These are phyloP conservation scores for Lathyrus sativus DNA, from an alignment of 306 rosid species.

Conservation along the genomic window DNA sequence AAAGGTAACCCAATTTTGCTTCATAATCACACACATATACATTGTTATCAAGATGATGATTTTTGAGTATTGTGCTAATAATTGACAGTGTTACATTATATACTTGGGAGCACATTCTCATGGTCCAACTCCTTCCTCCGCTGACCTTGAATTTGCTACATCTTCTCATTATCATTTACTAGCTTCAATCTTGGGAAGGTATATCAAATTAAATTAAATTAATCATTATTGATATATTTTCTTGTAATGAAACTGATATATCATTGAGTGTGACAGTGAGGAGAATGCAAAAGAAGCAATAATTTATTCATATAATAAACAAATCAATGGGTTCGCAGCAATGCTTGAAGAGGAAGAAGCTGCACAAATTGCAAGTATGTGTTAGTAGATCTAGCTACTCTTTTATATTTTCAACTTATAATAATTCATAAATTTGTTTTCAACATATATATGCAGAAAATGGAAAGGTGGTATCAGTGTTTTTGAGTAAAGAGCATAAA, in stretches of 20 bases:
- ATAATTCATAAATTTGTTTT: not conserved
- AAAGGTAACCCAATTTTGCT: slow-evolving; percentile 23
- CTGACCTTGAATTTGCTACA: slow-evolving; percentile 44
- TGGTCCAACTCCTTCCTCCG: slow-evolving; percentile 42
- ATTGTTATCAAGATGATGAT: not conserved
- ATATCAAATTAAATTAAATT: not conserved
- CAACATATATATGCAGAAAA: slow-evolving; percentile 32
- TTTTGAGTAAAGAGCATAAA: slow-evolving; percentile 53
- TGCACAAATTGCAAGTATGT: slow-evolving; percentile 48
- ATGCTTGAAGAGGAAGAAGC: slow-evolving; percentile 47
- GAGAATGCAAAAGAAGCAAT: slow-evolving; percentile 48
- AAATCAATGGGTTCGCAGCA: slow-evolving; percentile 48
- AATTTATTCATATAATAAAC: slow-evolving; percentile 55
- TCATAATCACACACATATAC: not conserved
- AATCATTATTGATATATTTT: not conserved
- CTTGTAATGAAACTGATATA: not conserved
- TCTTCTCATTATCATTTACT: slow-evolving; percentile 42
- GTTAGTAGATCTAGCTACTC: not conserved
- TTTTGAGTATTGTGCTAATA: not conserved
- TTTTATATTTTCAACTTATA: not conserved
- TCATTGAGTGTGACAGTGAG: slow-evolving; percentile 41
- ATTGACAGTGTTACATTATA: slow-evolving; percentile 44
- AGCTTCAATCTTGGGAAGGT: slow-evolving; percentile 45
- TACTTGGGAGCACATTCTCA: slow-evolving; percentile 49
- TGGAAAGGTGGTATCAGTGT: slow-evolving; percentile 58